Base-by-base conservation (phyloP, 495 filamentous ascomycete genomes). In the Penicillium ucsense region DNA sequence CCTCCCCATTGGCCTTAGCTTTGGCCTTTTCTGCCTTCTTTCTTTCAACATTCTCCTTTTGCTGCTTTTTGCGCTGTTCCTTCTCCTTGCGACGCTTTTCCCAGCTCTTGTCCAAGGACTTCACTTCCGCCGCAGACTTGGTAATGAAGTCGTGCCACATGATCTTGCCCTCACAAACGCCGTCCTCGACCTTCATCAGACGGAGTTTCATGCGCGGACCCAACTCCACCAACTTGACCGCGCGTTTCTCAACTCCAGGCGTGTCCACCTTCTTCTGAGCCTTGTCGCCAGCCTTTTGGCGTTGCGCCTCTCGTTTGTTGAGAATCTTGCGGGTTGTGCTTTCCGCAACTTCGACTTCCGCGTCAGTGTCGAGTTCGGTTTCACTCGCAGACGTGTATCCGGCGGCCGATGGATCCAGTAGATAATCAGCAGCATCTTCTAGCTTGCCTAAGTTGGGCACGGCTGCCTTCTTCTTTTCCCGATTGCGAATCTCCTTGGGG, bases 111-210 rank as follows among this genome's bases (percentile, higher is more conserved):
- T 97, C 88, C 56, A 95, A 63, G 45, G 80, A 76, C 60, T 79
- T 78, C 38, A 87, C 67, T 60, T 97, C 92, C 35, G 79, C 72
- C 53, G 78, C 80, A 2, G 83, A 81, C 74, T 97, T 99, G 55
- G 77, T 76, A 46, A 95, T 77, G 56, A 83, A 92, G 57, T 95
- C 89, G 67, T 99, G 94, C 92, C 94, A 97, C 85, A 99, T 86
- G 33, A 95, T 77, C 67, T 88, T 90, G 35, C 92, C 92, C 32
- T 80, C 77, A 58, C 89, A 96, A 8, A 97, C 64, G 10, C 89
- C 94, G 52, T 97, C 94, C 62, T 99, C 92, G 8, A 99, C 90
- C 68, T 99, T 97, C 44, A 85, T 84, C 78, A 99, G 76, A 37
- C 91, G 79, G 32, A 99, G 67, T 55, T 78, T 84, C 84, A 99